phyloP scores from a whole-genome alignment of 495 filamentous ascomycete species.

The Margaritispora aquatica region DNA sequence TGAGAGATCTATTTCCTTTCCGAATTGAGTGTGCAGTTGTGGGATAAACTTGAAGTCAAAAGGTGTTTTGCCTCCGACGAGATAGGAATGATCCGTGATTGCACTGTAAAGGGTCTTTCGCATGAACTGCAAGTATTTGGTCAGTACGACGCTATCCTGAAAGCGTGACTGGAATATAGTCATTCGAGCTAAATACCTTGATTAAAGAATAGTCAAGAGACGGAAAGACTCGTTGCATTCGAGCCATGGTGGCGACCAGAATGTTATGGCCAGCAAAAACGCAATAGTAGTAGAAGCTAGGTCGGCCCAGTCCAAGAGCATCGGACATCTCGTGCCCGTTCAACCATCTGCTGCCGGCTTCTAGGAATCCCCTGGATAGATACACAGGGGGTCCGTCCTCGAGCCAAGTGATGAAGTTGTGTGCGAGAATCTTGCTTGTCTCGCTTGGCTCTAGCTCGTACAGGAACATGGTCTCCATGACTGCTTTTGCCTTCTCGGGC shows the following conservation, averaged over 20 bases:
- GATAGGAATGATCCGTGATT: not conserved
- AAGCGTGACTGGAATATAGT: not conserved
- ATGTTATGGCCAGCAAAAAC: constrained; percentile 61
- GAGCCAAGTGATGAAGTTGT: constrained; percentile 65
- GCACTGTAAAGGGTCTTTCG: not conserved
- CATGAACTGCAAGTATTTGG: not conserved
- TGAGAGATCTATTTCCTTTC: not conserved
- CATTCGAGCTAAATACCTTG: not conserved
- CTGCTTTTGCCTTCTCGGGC: constrained; percentile 43
- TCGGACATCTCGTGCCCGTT: constrained; percentile 57
- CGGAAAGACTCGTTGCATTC: not conserved
- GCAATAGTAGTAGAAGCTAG: constrained; percentile 46
- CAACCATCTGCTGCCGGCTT: constrained; percentile 58
- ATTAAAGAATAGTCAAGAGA: not conserved
- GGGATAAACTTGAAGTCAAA: constrained; percentile 5
- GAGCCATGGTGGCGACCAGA: not conserved
- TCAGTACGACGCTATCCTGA: not conserved
- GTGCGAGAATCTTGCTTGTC: constrained; percentile 54
- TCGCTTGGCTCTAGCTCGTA: constrained; percentile 57
- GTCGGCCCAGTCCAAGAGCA: constrained; percentile 49
- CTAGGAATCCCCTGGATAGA: constrained; percentile 52
- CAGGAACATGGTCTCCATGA: constrained; percentile 58
- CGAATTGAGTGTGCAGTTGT: not conserved
- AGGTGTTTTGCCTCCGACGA: not conserved
- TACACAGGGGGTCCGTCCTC: constrained; percentile 55